Evolutionary conservation across 495 filamentous ascomycete genomes (phyloP).

Genomic region (Penicillium subrubescens): DNA sequence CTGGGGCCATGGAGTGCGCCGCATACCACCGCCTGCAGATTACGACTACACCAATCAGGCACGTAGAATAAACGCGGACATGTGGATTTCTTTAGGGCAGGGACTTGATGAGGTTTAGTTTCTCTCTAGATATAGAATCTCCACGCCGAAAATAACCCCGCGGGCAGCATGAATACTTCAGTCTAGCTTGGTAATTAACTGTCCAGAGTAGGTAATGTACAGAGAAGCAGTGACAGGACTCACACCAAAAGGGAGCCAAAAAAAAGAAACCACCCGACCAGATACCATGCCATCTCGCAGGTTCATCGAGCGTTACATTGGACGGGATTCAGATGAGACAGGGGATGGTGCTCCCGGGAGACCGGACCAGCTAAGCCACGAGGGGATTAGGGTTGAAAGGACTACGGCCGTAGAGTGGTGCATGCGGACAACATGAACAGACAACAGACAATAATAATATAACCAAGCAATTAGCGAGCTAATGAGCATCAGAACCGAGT

Average conservation of each 20-base stretch:
- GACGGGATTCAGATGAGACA: slow-evolving; percentile 10
- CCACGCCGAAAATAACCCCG: not conserved
- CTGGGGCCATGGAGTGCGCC: slow-evolving; percentile 16
- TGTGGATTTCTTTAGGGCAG: not conserved
- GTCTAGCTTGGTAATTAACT: not conserved
- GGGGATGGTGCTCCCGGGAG: not conserved
- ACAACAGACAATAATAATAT: not conserved
- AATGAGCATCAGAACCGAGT: not conserved
- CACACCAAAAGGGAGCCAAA: not conserved
- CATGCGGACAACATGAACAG: not conserved
- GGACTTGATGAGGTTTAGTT: not conserved
- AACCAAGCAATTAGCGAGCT: not conserved
- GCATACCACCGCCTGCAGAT: slow-evolving; percentile 18
- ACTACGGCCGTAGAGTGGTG: not conserved
- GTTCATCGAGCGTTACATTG: slow-evolving; percentile 19
- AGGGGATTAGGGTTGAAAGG: slow-evolving; percentile 17
- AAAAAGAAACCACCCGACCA: slow-evolving; percentile 4
- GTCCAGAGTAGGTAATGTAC: not conserved
- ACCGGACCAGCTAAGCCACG: slow-evolving; percentile 13
- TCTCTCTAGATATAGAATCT: not conserved
- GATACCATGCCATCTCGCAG: not conserved
- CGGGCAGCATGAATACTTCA: not conserved
- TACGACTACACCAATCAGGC: slow-evolving; percentile 19
- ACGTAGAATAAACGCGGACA: slow-evolving; percentile 9
- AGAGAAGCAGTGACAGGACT: not conserved